phyloP scores from a whole-genome alignment of 1,284 basidiomycete species.

The Tausonia pullulans region DNA sequence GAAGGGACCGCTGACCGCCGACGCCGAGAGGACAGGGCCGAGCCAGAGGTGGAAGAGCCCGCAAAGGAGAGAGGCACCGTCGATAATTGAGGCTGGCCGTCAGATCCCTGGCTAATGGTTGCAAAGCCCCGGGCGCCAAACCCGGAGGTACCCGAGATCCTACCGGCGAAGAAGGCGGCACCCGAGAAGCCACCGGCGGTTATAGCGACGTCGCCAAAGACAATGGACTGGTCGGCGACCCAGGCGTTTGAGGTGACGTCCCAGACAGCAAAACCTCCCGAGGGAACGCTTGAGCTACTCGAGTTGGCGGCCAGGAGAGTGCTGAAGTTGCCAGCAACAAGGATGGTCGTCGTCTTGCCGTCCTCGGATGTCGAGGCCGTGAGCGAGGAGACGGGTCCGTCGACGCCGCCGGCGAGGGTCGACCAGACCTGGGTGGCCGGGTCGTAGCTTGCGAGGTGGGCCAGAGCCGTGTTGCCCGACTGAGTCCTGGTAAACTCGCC shows the following conservation, averaged over 20 bases:
- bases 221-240: slow-evolving; percentile 59
- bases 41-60: slow-evolving; percentile 7
- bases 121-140: slow-evolving; percentile 36
- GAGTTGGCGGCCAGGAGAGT: slow-evolving; percentile 33
- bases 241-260: slow-evolving; percentile 52
- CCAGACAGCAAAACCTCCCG: slow-evolving; percentile 67
- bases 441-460: slow-evolving; percentile 65
- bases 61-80: slow-evolving; percentile 17
- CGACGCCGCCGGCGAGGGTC: slow-evolving; percentile 59
- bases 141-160: slow-evolving; percentile 32
- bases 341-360: slow-evolving; percentile 36
- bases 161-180: slow-evolving; percentile 38
- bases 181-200: slow-evolving; percentile 47
- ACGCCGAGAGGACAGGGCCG: neutral
- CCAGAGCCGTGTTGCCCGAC: slow-evolving; percentile 45
- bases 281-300: slow-evolving; percentile 33
- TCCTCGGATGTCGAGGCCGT: slow-evolving; percentile 37
- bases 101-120: slow-evolving; percentile 29
- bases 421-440: slow-evolving; percentile 56
- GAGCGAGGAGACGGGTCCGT: slow-evolving; percentile 59
- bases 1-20: slow-evolving; percentile 24
- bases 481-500: slow-evolving; percentile 65
- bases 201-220: slow-evolving; percentile 57
- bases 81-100: slow-evolving; percentile 19
- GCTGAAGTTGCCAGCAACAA: slow-evolving; percentile 68